A percentile compares a stretch with the other conserved stretches of the same genome.
phyloP scores from a whole-genome alignment of 345 rosid genomes.

The thale cress (Arabidopsis thaliana) region DNA sequence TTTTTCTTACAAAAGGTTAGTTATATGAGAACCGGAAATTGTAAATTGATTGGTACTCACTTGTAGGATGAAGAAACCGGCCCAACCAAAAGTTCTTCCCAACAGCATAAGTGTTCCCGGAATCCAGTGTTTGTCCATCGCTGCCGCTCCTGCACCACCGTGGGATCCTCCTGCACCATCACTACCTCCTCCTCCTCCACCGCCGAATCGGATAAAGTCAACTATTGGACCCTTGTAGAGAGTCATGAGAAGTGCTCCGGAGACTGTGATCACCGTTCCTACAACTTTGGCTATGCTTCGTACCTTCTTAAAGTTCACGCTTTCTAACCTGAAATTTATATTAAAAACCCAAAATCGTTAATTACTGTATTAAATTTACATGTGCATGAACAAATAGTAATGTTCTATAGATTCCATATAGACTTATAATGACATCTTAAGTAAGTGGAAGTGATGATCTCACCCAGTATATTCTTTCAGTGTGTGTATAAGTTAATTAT shows the following conservation, averaged over 20 bases:
- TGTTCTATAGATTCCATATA: conserved; percentile 11
- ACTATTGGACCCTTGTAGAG: conserved; percentile 89
- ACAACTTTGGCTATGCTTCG: conserved; percentile 74
- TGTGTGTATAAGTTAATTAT: conserved; percentile 24
- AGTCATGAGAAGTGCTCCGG: conserved; percentile 93
- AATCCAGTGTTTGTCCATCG: conserved; percentile 63
- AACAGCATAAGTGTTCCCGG: conserved; percentile 73
- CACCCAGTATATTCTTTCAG: conserved; percentile 21
- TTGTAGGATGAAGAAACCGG: conserved; percentile 88
- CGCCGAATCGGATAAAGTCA: conserved; percentile 50
- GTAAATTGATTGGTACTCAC: conserved; percentile 44
- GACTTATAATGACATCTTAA: conserved; percentile 38
- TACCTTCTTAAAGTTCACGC: conserved; percentile 62
- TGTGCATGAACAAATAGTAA: conserved; percentile 30
- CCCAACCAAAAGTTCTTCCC: conserved; percentile 69
- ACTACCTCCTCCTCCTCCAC: conserved; percentile 45
- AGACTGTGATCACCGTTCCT: conserved; percentile 76
- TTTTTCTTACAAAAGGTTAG: not conserved
- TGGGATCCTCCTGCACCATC: conserved; percentile 47
- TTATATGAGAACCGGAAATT: conserved; percentile 29
- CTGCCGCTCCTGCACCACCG: conserved; percentile 38
- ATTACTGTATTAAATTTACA: not conserved
- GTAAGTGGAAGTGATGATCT: conserved; percentile 44
- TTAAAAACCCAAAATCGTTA: not conserved
- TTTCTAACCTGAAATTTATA: conserved; percentile 65